Evolutionary conservation across 2,329 filamentous ascomycete genomes (phyloP), one percentile per base, ranked within the genome.

Genomic region (Colletotrichum lupini): DNA sequence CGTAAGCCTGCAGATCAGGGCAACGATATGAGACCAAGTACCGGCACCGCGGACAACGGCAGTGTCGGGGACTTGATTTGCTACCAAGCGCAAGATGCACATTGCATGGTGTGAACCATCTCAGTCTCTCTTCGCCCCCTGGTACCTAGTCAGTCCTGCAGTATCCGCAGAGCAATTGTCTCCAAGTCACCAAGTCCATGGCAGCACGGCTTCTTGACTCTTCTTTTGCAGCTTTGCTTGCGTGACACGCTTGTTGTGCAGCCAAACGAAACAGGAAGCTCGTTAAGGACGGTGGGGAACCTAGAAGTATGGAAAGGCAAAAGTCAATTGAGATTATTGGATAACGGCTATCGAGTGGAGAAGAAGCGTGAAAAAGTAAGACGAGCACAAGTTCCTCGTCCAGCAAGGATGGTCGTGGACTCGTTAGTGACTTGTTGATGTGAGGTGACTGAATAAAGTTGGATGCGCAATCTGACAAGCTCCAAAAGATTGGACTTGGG

Each of bases 251-350:
- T 49, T 65, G 32, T 46, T 65, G 53, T 35, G 60, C 67, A 32
- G 11, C n/a, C 66, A 72, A 73, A 70, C 71, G 28, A 73, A 71
- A 71, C 49, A 73, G 71, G 71, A 73, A 73, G 71, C 67, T 73
- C 59, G 42, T 26, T 30, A 72, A 68, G 57, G 19, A 64, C n/a
- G 30, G 49, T 26, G 14, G n/a, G 46, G n/a, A 26, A 55, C 52
- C 22, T 42, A 42, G 8, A 42, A 60, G 12, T 26, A 63, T 19
- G 37, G 16, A 42, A 3, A 14, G 32, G 32, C 28, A 69, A 70
- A 22, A 49, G 37, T 70, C 67, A 30, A 70, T 73, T 70, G 67
- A 35, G 67, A 56, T 30, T 11, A 16, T n/a, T 22, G 42, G 42
- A 49, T n/a, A 35, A 19, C 22, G 28, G 22, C 59, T 35, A 30